phyloP scores from a whole-genome alignment of 2,329 filamentous ascomycete genomes.

The Alternaria conjuncta region DNA sequence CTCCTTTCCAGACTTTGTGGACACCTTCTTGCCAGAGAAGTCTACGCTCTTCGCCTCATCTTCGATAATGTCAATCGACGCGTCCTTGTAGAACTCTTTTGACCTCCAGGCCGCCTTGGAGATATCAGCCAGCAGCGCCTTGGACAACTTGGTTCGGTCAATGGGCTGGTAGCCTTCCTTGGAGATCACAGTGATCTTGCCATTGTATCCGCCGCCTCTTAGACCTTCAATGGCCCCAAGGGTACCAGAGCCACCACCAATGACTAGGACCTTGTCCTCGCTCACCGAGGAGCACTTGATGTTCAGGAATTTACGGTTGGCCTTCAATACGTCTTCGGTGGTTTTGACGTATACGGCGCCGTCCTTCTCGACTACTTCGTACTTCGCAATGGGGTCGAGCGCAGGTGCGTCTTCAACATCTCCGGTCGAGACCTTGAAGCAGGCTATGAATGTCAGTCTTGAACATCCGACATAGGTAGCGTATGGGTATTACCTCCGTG shows the following conservation, averaged over 20 bases:
- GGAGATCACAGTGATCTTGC: constrained; percentile 81
- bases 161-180: constrained; percentile 86
- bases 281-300: constrained; percentile 70
- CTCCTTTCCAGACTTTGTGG: constrained; percentile 75
- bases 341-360: constrained; percentile 85
- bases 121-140: constrained; percentile 83
- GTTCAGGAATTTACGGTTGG: constrained; percentile 74
- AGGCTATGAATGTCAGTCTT: constrained; percentile 64
- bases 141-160: constrained; percentile 94
- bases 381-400: constrained; percentile 82
- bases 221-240: constrained; percentile 83
- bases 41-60: constrained; percentile 76
- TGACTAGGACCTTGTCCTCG: constrained; percentile 74
- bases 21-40: constrained; percentile 74
- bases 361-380: constrained; percentile 80
- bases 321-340: constrained; percentile 79
- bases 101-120: constrained; percentile 80
- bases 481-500: constrained; percentile 72
- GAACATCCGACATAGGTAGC: no score
- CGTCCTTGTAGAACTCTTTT: constrained; percentile 75
- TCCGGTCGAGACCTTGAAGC: constrained; percentile 87
- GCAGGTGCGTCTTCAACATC: constrained; percentile 96
- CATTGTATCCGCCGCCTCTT: constrained; percentile 79
- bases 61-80: constrained; percentile 62
- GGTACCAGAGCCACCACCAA: constrained; percentile 78